Evolutionary conservation across 352 stramenopile species (phyloP).

Genomic region (Globisporangium splendens): DNA sequence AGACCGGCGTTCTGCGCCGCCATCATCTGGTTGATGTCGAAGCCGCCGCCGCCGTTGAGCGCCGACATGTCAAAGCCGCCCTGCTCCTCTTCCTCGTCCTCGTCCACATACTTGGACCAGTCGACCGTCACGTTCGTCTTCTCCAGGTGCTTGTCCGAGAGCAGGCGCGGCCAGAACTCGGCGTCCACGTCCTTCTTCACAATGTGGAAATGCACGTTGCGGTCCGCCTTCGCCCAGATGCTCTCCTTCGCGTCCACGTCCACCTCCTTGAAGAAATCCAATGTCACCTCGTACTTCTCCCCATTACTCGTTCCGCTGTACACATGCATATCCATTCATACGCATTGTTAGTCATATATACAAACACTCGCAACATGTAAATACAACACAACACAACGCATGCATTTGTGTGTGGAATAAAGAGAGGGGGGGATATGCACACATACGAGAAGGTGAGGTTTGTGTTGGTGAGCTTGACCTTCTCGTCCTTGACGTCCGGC

Average conservation of each 20-base stretch:
- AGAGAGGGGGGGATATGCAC: background rate
- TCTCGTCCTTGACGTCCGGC: conserved; percentile 92
- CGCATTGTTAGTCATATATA: conserved; percentile 6
- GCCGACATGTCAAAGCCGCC: conserved; percentile 85
- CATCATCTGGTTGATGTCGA: conserved; percentile 96
- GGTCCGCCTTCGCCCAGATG: conserved; percentile 94
- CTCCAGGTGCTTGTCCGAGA: conserved; percentile 95
- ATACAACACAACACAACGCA: background rate
- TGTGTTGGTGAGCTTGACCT: conserved; percentile 87
- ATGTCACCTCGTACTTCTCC: conserved; percentile 92
- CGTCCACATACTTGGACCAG: conserved; percentile 96
- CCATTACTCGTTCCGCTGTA: conserved; percentile 84
- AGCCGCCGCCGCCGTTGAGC: conserved; percentile 84
- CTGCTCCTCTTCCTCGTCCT: conserved; percentile 94
- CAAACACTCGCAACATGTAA: background rate
- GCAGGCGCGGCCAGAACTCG: conserved; percentile 94
- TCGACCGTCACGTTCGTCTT: conserved; percentile 97
- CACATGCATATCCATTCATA: conserved; percentile 8
- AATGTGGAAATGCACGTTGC: conserved; percentile 95
- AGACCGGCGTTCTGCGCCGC: conserved; percentile 79
- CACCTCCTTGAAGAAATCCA: conserved; percentile 95
- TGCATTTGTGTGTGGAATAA: background rate
- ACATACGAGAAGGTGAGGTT: conserved; percentile 87
- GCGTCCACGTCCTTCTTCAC: conserved; percentile 93
- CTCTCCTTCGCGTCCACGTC: conserved; percentile 87